phyloP scores from a whole-genome alignment of 2,329 filamentous ascomycete species.

The Pyricularia pennisetigena region DNA sequence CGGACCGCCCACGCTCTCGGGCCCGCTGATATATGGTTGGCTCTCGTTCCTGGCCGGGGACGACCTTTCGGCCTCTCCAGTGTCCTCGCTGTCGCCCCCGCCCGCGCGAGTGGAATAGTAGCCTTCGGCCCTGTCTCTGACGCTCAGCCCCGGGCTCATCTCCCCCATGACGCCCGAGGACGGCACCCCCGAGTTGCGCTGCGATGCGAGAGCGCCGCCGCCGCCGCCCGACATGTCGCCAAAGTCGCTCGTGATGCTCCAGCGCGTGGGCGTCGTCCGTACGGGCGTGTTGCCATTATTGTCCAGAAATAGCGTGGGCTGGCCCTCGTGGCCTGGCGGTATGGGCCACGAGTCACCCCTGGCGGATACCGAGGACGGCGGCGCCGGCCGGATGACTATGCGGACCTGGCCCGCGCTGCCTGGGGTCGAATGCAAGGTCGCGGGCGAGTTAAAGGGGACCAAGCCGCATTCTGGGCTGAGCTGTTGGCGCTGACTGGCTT shows the following conservation, averaged over 20 bases:
- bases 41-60: background rate
- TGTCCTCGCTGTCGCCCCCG: background rate
- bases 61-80: background rate
- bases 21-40: background rate
- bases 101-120: background rate
- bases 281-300: constrained; percentile 4
- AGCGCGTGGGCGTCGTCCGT: constrained; percentile 9
- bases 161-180: constrained; percentile 9
- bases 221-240: constrained; percentile 15
- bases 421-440: constrained; percentile 7
- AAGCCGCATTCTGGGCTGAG: constrained; percentile 7
- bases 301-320: constrained; percentile 8
- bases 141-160: background rate
- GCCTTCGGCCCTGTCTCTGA: background rate
- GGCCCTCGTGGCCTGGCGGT: constrained; percentile 16
- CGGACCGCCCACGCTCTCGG: background rate
- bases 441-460: constrained; percentile 4
- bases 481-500: constrained; percentile 34
- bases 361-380: constrained; percentile 3
- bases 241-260: constrained; percentile 20
- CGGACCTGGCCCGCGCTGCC: constrained; percentile 17
- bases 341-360: constrained; percentile 15
- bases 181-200: constrained; percentile 8
- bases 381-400: constrained; percentile 20
- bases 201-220: background rate